phyloP scores from a whole-genome alignment of 768 basidiomycete genomes.

The Mrakia frigida region DNA sequence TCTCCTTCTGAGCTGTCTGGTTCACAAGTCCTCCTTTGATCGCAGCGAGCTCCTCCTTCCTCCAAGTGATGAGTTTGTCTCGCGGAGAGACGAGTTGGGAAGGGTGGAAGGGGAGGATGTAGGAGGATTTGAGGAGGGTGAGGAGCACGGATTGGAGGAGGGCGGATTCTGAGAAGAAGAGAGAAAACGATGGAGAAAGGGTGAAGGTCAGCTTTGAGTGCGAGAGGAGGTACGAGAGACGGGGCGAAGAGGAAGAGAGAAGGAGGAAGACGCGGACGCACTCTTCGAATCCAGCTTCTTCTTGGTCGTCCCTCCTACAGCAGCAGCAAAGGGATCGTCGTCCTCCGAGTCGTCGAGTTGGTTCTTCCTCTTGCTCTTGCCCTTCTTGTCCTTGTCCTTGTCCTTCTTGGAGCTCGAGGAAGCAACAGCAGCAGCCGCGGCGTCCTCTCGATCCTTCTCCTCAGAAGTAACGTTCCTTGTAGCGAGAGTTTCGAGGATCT shows the following conservation, averaged over 20 bases:
- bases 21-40: conserved; percentile 13
- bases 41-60: conserved; percentile 17
- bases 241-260: not conserved
- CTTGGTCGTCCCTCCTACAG: not conserved
- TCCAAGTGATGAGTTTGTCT: conserved; percentile 17
- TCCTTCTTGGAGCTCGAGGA: not conserved
- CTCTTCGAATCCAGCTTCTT: conserved; percentile 14
- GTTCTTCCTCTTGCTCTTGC: conserved; percentile 17
- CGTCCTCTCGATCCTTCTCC: conserved; percentile 2
- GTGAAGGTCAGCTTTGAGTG: not conserved
- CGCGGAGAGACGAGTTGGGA: conserved; percentile 22
- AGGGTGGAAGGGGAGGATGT: conserved; percentile 31
- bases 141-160: conserved; percentile 8
- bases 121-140: conserved; percentile 22
- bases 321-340: not conserved
- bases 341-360: not conserved
- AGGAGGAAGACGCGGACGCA: not conserved
- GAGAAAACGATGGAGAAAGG: not conserved
- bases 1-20: conserved; percentile 23
- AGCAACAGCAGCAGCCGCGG: not conserved
- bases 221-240: not conserved
- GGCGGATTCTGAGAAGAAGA: not conserved
- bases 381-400: conserved; percentile 20
- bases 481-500: conserved; percentile 54
- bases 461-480: not conserved